Percentiles rank a stretch among this genome's conserved stretches.
Conservation (phyloP, 345 rosid genomes). For the Pelargonium nanum region DNA sequence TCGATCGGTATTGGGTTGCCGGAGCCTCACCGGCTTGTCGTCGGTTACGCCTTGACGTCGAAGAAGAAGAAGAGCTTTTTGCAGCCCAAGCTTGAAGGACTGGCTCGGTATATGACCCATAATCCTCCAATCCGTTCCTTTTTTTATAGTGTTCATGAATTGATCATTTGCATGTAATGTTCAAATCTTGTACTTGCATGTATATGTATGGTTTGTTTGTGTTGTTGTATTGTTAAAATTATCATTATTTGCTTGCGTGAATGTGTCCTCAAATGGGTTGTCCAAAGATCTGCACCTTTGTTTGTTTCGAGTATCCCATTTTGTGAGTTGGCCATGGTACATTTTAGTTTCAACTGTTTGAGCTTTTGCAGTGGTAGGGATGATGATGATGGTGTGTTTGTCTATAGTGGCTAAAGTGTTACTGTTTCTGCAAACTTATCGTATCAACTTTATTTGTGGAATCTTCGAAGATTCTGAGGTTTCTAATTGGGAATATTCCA, state of each 20-base stretch:
- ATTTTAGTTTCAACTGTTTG: not conserved
- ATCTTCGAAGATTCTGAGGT: conserved; percentile 7
- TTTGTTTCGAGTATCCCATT: not conserved
- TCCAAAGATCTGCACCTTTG: not conserved
- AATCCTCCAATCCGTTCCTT: not conserved
- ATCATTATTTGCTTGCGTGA: not conserved
- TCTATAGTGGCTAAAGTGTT: conserved; percentile 2
- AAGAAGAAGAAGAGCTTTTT: conserved; percentile 90
- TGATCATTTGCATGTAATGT: not conserved
- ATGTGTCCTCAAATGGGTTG: not conserved
- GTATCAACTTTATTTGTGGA: conserved; percentile 13
- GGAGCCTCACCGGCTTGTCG: conserved; percentile 36
- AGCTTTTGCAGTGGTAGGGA: conserved; percentile 6
- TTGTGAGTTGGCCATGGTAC: not conserved
- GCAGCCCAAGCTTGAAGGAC: conserved; percentile 68
- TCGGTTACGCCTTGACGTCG: conserved; percentile 81
- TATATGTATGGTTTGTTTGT: not conserved
- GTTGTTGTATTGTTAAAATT: not conserved
- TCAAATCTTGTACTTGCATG: not conserved
- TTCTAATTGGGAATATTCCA: conserved; percentile 32
- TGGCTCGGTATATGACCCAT: conserved; percentile 44
- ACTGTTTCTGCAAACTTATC: conserved; percentile 12
- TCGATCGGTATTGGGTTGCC: conserved; percentile 9
- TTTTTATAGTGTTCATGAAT: not conserved
- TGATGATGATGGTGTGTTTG: conserved; percentile 8